Evolutionary conservation across 2,329 filamentous ascomycete species (phyloP), one percentile per base, ranked within the genome.

Genomic region (Penicillium sp.): DNA sequence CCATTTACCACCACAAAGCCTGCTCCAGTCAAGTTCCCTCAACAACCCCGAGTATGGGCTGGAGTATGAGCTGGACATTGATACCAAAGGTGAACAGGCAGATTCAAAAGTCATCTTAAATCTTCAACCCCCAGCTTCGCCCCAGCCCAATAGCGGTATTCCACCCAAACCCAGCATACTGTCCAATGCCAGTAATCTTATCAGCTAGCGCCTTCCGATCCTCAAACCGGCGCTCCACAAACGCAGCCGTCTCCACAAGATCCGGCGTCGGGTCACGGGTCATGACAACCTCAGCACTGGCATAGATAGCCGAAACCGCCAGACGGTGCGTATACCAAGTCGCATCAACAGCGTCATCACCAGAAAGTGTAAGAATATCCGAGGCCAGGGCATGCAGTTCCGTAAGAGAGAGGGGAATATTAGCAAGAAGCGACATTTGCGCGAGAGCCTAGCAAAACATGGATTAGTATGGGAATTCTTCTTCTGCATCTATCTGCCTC

Each of bases 281-380:
- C 92, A 97, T 97, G 77, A 93, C 96, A 6, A 97, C 80, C 77
- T 99, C 94, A 55, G 88, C 84, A 35, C 87, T 86, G 51, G 91
- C 91, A 70, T 90, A 91, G n/a, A 90, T 81, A 2, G 82, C 81
- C 0, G 84, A 81, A 25, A 90, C 73, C 0, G 81, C 83, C 9
- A 85, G 81, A 4, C 88, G 81, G 71, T 88, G 89, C 2, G 86
- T 87, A 67, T 99, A 99, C 94, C 94, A 99, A 5, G 86, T 88
- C 4, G 86, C 84, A 74, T 97, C 93, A 59, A 97, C 90, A 23
- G 87, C 84, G 23, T 78, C 81, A 74, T 97, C 94, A 50, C 91
- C 91, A 0, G 93, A 86, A 4, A 96, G 84, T 69, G 89, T 92
- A 82, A 89, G 90, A 51, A 99, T 96, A 74, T 99, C 94, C 73